phyloP scores from a whole-genome alignment of 768 basidiomycete genomes.

The Candolleomyces aberdarensis region DNA sequence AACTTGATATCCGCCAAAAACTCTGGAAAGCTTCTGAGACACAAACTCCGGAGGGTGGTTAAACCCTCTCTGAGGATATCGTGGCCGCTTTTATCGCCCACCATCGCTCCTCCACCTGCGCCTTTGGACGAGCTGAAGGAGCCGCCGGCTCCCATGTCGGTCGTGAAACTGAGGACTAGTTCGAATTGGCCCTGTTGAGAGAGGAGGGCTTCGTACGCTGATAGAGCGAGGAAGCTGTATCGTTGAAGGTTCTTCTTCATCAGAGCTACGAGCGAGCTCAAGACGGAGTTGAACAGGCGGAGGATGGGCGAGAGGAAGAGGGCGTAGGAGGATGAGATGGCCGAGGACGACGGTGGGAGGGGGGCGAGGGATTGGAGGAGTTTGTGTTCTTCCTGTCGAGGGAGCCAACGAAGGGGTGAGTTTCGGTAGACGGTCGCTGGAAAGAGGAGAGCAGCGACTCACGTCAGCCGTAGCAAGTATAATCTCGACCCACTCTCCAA shows the following conservation, averaged over 20 bases:
- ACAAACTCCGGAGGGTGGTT: constrained; percentile 60
- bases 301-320: constrained; percentile 64
- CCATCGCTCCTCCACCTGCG: no score
- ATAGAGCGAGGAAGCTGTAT: constrained; percentile 76
- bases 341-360: constrained; percentile 41
- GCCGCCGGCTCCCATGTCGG: no score
- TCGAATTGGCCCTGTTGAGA: constrained; percentile 64
- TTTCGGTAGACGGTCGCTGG: no score
- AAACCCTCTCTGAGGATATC: constrained; percentile 76
- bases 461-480: constrained; percentile 69
- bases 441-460: constrained; percentile 13
- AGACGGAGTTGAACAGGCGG: constrained; percentile 59
- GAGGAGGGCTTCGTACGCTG: constrained; percentile 60
- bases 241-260: constrained; percentile 78
- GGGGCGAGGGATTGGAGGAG: constrained; percentile 63
- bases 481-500: constrained; percentile 67
- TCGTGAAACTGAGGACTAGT: constrained; percentile 48
- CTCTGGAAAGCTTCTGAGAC: constrained; percentile 81
- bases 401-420: no score
- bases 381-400: constrained; percentile 60
- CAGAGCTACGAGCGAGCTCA: constrained; percentile 58
- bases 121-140: no score
- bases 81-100: constrained; percentile 27
- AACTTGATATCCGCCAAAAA: constrained; percentile 77
- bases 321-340: constrained; percentile 57